A percentile compares a stretch with the other conserved stretches of the same genome.
Evolutionary conservation across 345 rosid species (phyloP).

Genomic region (Lagerstroemia speciosa): DNA sequence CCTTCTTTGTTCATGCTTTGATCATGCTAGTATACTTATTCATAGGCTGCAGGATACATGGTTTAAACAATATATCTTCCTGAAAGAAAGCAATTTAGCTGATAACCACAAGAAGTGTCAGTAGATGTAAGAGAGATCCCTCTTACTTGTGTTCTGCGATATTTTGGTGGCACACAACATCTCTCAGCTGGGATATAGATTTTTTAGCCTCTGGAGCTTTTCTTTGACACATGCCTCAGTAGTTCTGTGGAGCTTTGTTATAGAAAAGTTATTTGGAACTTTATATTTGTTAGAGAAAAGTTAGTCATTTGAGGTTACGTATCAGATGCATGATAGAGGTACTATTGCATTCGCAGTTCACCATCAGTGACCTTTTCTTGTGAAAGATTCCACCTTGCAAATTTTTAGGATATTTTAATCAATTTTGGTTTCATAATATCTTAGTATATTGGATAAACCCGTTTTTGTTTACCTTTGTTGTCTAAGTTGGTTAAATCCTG

Average conservation of each 20-base stretch:
- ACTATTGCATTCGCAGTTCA: background rate
- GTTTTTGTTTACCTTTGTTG: background rate
- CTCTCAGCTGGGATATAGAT: background rate
- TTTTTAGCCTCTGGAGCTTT: background rate
- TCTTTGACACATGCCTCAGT: background rate
- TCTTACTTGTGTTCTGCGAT: too few relatives aligned
- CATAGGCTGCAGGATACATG: background rate
- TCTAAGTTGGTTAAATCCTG: background rate
- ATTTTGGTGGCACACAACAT: too few relatives aligned
- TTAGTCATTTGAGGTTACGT: background rate
- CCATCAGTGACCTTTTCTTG: background rate
- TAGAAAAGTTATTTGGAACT: too few relatives aligned
- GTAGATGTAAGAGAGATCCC: background rate
- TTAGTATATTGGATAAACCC: background rate
- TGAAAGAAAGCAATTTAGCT: background rate
- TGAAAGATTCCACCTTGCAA: background rate
- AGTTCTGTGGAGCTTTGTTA: too few relatives aligned
- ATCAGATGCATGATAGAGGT: background rate
- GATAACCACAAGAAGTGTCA: background rate
- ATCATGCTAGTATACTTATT: too few relatives aligned
- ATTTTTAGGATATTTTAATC: background rate
- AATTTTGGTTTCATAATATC: background rate
- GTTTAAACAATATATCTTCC: background rate
- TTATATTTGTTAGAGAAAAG: too few relatives aligned
- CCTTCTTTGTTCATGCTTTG: background rate